Base-by-base conservation (phyloP, 2,329 filamentous ascomycete species). In the Colletotrichum lupini region DNA sequence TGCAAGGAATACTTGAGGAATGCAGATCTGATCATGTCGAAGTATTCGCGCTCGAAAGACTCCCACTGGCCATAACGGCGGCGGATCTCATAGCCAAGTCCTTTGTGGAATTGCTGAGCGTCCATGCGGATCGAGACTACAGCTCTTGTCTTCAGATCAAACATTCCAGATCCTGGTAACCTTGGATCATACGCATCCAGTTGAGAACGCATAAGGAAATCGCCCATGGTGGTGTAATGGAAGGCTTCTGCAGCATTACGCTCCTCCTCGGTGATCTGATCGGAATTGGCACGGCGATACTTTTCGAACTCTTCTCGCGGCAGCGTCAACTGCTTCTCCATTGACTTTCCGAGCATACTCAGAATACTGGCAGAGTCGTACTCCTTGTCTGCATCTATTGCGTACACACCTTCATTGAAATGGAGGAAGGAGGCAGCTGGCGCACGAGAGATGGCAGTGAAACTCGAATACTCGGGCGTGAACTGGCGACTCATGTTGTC, bases 1-100 rank as follows among this genome's bases (percentile, higher is more conserved):
- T 99, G 97, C 35, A 99, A 87, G 11, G 95, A 98, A 82, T 99
- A 99, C 80, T 99, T 99, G 68, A 99, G 86, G 84, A 99, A 96
- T 0, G 96, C 97, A 1, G 95, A 91, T 66, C 97, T 90, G 73
- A 97, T 96, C 95, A 99, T 97, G 82, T 99, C 97, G 81, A 93
- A 97, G 81, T 97, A 98, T 79, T 99, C 97, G 72, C 95, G 92
- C 83, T 99, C 97, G 81, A 93, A 99, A 0, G 96, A 98, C 81
- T 97, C 93, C 87, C 90, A 99, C 71, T 92, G 87, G 19, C 97
- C 97, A 66, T 91, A 91, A 0, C 91, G 90, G 52, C 87, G 83
- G 73, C 91, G 92, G 77, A 99, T 95, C 82, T 99, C 94, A 81
- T 99, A 99, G 3, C 94, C 95, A 14, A 92, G 85, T 32, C 95